phyloP scores from a whole-genome alignment of 257 asterid genomes.

The Penstemon davidsonii region DNA sequence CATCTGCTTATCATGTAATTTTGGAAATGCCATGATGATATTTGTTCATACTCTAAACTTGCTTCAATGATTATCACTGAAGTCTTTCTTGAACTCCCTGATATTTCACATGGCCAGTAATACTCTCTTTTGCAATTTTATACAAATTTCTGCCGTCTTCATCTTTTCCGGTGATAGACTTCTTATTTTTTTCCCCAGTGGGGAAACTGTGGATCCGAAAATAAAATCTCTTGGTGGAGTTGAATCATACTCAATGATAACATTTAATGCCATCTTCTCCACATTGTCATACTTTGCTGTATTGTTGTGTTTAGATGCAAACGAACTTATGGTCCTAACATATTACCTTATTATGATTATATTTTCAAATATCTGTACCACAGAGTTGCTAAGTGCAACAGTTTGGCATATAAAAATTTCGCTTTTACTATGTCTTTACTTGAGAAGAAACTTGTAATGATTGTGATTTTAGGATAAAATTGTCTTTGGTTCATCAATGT shows the following conservation, averaged over 20 bases:
- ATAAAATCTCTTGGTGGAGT: not conserved
- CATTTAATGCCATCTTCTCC: no score
- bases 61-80: not conserved
- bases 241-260: not conserved
- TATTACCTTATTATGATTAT: not conserved
- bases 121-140: not conserved
- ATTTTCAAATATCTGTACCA: not conserved
- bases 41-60: not conserved
- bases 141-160: no score
- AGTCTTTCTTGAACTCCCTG: not conserved
- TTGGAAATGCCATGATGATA: not conserved
- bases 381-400: not conserved
- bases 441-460: not conserved
- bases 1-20: not conserved
- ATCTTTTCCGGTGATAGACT: no score
- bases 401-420: not conserved
- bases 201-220: not conserved
- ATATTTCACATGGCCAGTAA: not conserved
- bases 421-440: not conserved
- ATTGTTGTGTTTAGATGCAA: no score
- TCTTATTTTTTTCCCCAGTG: no score
- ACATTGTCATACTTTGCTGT: no score
- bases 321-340: no score
- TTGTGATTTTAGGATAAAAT: not conserved
- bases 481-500: not conserved